These are phyloP conservation scores for Euclidium syriacum DNA, from an alignment of 345 rosid species.

Conservation along the genomic window DNA sequence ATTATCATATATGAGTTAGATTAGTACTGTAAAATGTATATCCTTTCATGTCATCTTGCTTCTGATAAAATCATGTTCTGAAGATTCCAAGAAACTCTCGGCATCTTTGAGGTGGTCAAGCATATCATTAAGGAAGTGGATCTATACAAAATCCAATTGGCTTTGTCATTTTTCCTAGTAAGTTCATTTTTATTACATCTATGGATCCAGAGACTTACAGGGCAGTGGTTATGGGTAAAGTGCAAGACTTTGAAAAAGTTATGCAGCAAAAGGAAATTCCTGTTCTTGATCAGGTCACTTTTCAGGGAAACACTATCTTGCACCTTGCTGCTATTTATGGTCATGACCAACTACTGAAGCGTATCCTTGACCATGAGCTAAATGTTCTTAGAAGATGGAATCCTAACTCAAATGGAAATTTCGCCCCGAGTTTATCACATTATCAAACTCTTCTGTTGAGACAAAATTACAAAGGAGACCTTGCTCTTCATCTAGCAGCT, in stretches of 20 bases:
- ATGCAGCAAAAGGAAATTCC: background rate
- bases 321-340: constrained; percentile 17
- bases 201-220: constrained; percentile 7
- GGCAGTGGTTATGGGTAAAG: constrained; percentile 20
- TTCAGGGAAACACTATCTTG: constrained; percentile 10
- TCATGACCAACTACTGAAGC: constrained; percentile 1
- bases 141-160: background rate
- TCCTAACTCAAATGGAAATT: constrained; percentile 5
- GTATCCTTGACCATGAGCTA: constrained; percentile 16
- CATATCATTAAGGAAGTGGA: background rate
- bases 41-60: too few relatives aligned
- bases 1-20: too few relatives aligned
- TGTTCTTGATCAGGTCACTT: constrained; percentile 23
- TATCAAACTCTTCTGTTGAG: constrained; percentile 14
- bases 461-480: constrained; percentile 12
- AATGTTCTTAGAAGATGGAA: constrained; percentile 14
- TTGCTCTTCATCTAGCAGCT: constrained; percentile 30
- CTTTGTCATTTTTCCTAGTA: background rate
- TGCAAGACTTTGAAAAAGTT: constrained; percentile 9
- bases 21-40: too few relatives aligned
- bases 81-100: background rate
- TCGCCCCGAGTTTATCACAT: background rate
- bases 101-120: background rate
- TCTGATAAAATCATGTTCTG: too few relatives aligned
- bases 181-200: background rate